phyloP scores from a whole-genome alignment of 345 rosid species.

The Euclidium syriacum region DNA sequence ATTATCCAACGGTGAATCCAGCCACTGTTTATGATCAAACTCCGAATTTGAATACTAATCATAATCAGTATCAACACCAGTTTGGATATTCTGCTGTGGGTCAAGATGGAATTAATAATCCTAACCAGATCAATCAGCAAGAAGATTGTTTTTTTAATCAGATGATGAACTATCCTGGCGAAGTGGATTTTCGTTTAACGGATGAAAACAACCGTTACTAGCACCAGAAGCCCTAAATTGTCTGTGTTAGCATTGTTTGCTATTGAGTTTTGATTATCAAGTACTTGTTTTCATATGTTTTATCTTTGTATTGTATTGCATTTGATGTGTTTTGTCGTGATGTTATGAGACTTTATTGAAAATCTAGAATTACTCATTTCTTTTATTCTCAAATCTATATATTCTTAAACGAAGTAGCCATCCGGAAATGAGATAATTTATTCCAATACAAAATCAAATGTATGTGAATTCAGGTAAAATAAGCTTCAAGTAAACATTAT shows the following conservation, averaged over 20 bases:
- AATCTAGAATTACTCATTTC: no score
- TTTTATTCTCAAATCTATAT: no score
- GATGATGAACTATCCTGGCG: no score
- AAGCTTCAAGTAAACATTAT: no score
- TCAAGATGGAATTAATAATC: neutral
- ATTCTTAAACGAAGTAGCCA: no score
- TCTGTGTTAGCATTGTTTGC: neutral
- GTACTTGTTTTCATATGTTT: slow-evolving; percentile 5
- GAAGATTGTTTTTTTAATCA: no score
- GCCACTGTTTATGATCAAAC: neutral
- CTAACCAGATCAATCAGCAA: neutral
- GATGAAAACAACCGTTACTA: neutral
- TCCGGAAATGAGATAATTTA: no score
- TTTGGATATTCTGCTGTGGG: neutral
- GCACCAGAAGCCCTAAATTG: neutral
- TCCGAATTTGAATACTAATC: neutral
- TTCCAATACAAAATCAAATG: no score
- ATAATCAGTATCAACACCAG: neutral
- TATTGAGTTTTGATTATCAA: neutral
- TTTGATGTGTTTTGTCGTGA: no score
- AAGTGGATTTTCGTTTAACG: neutral
- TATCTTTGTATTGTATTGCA: neutral
- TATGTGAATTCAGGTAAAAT: no score
- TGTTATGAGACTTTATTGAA: no score
- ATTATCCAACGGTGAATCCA: neutral